Percentiles rank a stretch among this genome's conserved stretches.
phyloP scores from a whole-genome alignment of 345 rosid genomes.

The Toxicodendron radicans region DNA sequence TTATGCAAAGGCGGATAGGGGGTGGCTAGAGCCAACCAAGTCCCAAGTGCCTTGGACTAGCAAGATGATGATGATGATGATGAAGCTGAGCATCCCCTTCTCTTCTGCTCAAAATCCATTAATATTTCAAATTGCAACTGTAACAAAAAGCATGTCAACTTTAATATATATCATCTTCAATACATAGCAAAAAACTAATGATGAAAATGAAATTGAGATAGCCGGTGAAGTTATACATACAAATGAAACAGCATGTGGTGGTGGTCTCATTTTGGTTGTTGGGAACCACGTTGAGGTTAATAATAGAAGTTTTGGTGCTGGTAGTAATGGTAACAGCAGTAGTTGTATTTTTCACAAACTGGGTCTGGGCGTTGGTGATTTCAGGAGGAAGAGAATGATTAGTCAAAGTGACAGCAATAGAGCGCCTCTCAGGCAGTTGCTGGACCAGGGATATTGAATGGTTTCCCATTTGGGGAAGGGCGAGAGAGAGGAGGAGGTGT shows the following conservation, averaged over 20 bases:
- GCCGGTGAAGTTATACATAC: slow-evolving; percentile 9
- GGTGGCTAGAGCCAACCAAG: slow-evolving; percentile 34
- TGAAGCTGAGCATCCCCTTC: slow-evolving; percentile 11
- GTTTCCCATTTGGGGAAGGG: slow-evolving; percentile 2
- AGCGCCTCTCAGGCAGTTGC: slow-evolving; percentile 51
- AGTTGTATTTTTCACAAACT: slow-evolving; percentile 4
- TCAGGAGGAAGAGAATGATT: slow-evolving; percentile 25
- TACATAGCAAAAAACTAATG: not conserved
- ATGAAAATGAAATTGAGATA: not conserved
- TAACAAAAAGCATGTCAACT: not conserved
- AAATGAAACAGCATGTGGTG: slow-evolving; percentile 13
- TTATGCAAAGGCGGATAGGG: slow-evolving; percentile 19
- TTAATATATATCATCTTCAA: not conserved
- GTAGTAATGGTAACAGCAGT: slow-evolving; percentile 1
- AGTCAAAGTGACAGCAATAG: slow-evolving; percentile 26
- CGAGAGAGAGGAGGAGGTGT: slow-evolving; percentile 10
- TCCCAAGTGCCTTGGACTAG: too few species aligned
- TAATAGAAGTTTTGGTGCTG: slow-evolving; percentile 1
- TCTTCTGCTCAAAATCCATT: slow-evolving; percentile 18
- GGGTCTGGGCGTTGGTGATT: slow-evolving; percentile 2
- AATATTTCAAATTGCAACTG: slow-evolving; percentile 24
- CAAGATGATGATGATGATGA: slow-evolving; percentile 14
- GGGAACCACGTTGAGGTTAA: slow-evolving; percentile 61
- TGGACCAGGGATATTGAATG: slow-evolving; percentile 39
- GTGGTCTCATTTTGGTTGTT: slow-evolving; percentile 22